Conservation (phyloP, 257 asterid species). For the Solanum ahanhuiri region DNA sequence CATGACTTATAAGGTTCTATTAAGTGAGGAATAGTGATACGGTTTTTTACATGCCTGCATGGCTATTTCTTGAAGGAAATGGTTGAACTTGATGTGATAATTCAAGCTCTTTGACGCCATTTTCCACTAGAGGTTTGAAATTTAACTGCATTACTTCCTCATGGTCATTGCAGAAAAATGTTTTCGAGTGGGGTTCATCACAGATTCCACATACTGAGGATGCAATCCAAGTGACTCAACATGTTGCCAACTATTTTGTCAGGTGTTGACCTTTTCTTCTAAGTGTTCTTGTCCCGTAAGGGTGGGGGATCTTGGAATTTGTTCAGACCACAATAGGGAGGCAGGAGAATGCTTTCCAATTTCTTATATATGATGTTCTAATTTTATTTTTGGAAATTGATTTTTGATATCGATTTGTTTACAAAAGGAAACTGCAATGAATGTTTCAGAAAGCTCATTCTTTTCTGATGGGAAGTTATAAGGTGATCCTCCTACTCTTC, state of each 20-base stretch:
- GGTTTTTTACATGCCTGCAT: background rate
- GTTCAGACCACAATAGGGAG: background rate
- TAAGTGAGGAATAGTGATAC: background rate
- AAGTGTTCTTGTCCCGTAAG: background rate
- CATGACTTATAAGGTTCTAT: background rate
- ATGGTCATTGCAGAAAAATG: conserved; percentile 61
- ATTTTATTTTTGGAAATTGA: background rate
- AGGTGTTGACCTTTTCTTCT: conserved; percentile 25
- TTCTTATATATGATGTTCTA: background rate
- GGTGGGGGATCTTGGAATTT: background rate
- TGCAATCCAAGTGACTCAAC: conserved; percentile 89
- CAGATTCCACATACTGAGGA: conserved; percentile 94
- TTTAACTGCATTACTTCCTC: background rate
- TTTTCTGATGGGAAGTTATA: background rate
- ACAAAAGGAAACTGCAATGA: background rate
- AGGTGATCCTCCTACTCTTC: background rate
- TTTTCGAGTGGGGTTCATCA: conserved; percentile 91
- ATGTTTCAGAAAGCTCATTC: background rate
- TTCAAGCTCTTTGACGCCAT: background rate
- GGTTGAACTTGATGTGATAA: background rate
- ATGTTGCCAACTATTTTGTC: conserved; percentile 77
- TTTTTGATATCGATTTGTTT: background rate
- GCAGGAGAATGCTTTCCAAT: background rate
- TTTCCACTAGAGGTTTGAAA: background rate
- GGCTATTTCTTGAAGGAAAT: background rate